phyloP scores from a whole-genome alignment of 345 rosid species.

The Carallia pectinifolia region DNA sequence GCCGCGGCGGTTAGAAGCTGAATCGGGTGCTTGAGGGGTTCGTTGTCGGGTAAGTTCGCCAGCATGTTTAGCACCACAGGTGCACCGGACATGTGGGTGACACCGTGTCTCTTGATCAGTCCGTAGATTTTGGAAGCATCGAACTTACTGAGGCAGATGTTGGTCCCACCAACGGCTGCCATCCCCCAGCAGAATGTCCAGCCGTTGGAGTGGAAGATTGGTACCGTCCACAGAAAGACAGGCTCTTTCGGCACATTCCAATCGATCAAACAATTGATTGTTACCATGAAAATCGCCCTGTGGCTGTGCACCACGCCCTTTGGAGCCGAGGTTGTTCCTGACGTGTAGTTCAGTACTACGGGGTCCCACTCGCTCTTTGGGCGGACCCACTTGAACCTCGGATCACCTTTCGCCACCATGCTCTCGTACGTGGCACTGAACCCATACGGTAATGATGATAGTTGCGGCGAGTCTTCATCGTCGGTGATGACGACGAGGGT shows the following conservation, averaged over 20 bases:
- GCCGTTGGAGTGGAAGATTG: slow-evolving; percentile 31
- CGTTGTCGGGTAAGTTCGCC: slow-evolving; percentile 4
- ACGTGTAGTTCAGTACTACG: slow-evolving; percentile 22
- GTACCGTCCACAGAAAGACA: slow-evolving; percentile 21
- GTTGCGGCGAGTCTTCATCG: slow-evolving; percentile 22
- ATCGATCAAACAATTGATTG: slow-evolving; percentile 11
- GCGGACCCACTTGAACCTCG: slow-evolving; percentile 22
- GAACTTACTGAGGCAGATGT: slow-evolving; percentile 19
- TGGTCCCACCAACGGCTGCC: slow-evolving; percentile 27
- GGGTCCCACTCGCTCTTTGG: slow-evolving; percentile 29
- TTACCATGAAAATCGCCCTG: slow-evolving; percentile 16
- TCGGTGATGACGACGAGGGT: slow-evolving; percentile 50
- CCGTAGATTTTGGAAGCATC: slow-evolving; percentile 9
- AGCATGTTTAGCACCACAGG: slow-evolving; percentile 30
- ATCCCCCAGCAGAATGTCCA: slow-evolving; percentile 29
- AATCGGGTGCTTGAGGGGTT: slow-evolving; percentile 8
- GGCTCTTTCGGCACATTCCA: slow-evolving; percentile 21
- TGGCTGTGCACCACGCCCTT: slow-evolving; percentile 29
- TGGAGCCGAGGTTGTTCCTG: slow-evolving; percentile 30
- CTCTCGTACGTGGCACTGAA: slow-evolving; percentile 21
- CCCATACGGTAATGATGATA: neutral
- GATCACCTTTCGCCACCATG: slow-evolving; percentile 21
- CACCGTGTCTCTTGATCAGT: slow-evolving; percentile 19
- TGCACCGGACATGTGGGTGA: slow-evolving; percentile 34
- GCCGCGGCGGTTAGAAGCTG: slow-evolving; percentile 24